Conservation (phyloP, 2,329 filamentous ascomycete species). For the Metarhizium brunneum region DNA sequence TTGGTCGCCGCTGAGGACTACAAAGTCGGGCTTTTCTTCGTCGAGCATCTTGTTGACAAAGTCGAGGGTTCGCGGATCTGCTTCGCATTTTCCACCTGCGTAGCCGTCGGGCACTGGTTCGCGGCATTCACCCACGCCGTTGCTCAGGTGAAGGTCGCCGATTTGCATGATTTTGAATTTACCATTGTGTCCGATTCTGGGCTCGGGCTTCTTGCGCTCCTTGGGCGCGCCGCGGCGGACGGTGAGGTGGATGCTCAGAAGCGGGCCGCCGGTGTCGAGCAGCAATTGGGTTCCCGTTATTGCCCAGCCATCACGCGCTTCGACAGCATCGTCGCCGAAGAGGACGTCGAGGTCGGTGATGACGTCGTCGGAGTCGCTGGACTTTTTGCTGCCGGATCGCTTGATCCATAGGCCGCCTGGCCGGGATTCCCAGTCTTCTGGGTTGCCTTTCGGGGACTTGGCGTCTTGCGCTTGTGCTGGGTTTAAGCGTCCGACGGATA, state of each 20-base stretch:
- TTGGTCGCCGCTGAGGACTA: conserved; percentile 87
- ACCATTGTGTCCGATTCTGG: conserved; percentile 76
- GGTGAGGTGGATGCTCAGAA: conserved; percentile 65
- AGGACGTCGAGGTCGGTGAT: conserved; percentile 79
- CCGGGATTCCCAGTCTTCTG: conserved; percentile 68
- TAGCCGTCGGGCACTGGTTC: conserved; percentile 71
- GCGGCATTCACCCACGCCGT: conserved; percentile 75
- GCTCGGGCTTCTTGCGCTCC: conserved; percentile 58
- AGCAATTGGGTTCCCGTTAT: conserved; percentile 66
- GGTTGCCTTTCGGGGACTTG: conserved; percentile 38
- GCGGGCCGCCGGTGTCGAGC: conserved; percentile 52
- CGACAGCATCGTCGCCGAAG: conserved; percentile 84
- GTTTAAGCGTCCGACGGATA: conserved; percentile 64
- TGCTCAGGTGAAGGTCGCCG: conserved; percentile 89
- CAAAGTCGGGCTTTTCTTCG: conserved; percentile 86
- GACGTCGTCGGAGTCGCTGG: conserved; percentile 63
- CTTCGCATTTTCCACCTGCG: conserved; percentile 73
- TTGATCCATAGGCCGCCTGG: conserved; percentile 75
- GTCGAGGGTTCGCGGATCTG: conserved; percentile 82
- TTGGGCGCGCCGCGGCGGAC: conserved; percentile 62
- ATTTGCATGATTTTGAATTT: conserved; percentile 97
- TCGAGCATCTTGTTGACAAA: conserved; percentile 79
- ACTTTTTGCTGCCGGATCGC: conserved; percentile 60
- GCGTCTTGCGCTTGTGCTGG: conserved; percentile 33
- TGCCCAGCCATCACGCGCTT: conserved; percentile 79